These are phyloP conservation scores for Tricholoma matsutake DNA, from an alignment of 768 basidiomycete species.

Conservation along the genomic window DNA sequence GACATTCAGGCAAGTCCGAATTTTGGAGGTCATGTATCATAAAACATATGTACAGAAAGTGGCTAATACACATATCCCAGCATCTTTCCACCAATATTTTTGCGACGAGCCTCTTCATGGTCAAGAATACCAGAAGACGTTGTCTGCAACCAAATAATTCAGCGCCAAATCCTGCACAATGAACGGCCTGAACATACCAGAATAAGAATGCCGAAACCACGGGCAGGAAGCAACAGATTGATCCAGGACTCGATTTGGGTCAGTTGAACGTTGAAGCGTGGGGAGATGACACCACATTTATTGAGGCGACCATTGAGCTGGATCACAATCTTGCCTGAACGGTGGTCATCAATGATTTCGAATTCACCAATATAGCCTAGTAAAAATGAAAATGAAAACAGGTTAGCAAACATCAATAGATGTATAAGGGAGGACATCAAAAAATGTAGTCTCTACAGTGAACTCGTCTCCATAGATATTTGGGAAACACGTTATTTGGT, in stretches of 20 bases:
- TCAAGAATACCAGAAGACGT: conserved; percentile 98
- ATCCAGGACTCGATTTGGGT: conserved; percentile 95
- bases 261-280: conserved; percentile 95
- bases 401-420: conserved; percentile 13
- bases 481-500: conserved; percentile 57
- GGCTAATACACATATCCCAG: conserved; percentile 87
- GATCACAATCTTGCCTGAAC: conserved; percentile 95
- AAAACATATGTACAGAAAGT: not conserved
- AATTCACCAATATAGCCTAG: conserved; percentile 98
- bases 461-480: conserved; percentile 42
- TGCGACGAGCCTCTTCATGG: conserved; percentile 98
- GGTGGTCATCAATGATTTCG: conserved; percentile 98
- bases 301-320: conserved; percentile 98
- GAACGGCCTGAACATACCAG: conserved; percentile 50
- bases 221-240: conserved; percentile 91
- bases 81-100: conserved; percentile 96
- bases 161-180: not conserved
- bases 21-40: not conserved
- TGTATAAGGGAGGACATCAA: conserved; percentile 9
- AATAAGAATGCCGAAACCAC: conserved; percentile 96
- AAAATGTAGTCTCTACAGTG: conserved; percentile 54
- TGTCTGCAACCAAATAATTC: conserved; percentile 48
- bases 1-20: no score
- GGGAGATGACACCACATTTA: conserved; percentile 99
- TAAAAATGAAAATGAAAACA: conserved; percentile 8